Percentiles rank a stretch among this genome's conserved stretches.
Conservation (phyloP, 2,329 filamentous ascomycete species). For the Eutypella sp. region DNA sequence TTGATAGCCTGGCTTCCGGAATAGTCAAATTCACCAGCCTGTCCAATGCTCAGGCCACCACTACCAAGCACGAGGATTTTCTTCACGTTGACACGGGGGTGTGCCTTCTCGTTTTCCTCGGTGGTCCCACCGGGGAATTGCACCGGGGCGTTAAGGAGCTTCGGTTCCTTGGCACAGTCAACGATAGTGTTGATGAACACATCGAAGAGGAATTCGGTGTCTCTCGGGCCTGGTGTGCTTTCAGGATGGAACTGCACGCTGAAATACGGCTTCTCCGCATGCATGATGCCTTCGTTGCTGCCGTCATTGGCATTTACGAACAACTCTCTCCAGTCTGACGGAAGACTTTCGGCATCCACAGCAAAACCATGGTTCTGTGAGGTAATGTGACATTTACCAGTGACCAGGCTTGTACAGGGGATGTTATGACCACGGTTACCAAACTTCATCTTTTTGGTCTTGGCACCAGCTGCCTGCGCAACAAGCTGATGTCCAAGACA, state of each 20-base stretch:
- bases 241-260: constrained; percentile 99
- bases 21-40: constrained; percentile 98
- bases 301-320: constrained; percentile 98
- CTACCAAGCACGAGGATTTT: constrained; percentile 93
- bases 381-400: constrained; percentile 96
- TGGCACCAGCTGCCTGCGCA: constrained; percentile 79
- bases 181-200: constrained; percentile 87
- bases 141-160: constrained; percentile 67
- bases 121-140: constrained; percentile 80
- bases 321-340: constrained; percentile 81
- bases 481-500: constrained; percentile 93
- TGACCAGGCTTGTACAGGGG: constrained; percentile 91
- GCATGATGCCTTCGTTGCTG: constrained; percentile 96
- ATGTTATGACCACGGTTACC: constrained; percentile 99
- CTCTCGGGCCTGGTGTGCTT: constrained; percentile 88
- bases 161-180: constrained; percentile 62
- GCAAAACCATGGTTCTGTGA: constrained; percentile 98
- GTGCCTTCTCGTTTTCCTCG: constrained; percentile 69
- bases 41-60: constrained; percentile 93
- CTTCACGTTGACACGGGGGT: constrained; percentile 80
- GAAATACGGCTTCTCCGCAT: constrained; percentile 82
- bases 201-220: constrained; percentile 96
- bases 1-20: constrained; percentile 98
- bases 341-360: constrained; percentile 74
- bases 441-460: constrained; percentile 96